phyloP scores from a whole-genome alignment of 192 early-diverging fungal species.

The Lunasporangiospora selenospora region DNA sequence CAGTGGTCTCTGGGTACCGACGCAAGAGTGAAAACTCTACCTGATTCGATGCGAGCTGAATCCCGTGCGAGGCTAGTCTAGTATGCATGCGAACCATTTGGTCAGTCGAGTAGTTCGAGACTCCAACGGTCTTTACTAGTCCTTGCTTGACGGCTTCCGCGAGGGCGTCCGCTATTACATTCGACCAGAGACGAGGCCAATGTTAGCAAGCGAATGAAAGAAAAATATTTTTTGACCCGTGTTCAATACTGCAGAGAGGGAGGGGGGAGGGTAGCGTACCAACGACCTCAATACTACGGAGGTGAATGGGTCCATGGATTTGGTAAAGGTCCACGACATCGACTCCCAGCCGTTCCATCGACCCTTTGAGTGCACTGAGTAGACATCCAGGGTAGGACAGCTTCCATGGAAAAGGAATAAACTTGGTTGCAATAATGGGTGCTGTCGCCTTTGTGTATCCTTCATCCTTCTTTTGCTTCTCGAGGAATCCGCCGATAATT shows the following conservation, averaged over 20 bases:
- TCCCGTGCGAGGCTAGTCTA: conserved; percentile 48
- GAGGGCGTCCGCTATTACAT: conserved; percentile 46
- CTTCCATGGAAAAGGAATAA: conserved; percentile 48
- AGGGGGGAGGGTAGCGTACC: no score
- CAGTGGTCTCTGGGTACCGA: conserved; percentile 69
- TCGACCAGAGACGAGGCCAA: background rate
- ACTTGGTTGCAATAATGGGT: conserved; percentile 59
- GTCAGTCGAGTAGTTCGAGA: conserved; percentile 55
- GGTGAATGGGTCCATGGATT: conserved; percentile 58
- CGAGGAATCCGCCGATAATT: conserved; percentile 38
- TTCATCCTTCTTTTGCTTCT: conserved; percentile 22
- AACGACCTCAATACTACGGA: conserved; percentile 53
- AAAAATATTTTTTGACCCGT: no score
- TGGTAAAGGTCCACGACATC: conserved; percentile 55
- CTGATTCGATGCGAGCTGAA: conserved; percentile 56
- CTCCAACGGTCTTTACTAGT: conserved; percentile 56
- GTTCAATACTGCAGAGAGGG: no score
- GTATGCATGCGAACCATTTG: conserved; percentile 52
- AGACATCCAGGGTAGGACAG: conserved; percentile 48
- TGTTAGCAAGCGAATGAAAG: no score
- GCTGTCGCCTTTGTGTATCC: conserved; percentile 18
- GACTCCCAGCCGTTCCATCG: conserved; percentile 54
- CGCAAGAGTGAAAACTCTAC: conserved; percentile 62
- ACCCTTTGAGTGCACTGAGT: conserved; percentile 52
- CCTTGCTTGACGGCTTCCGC: conserved; percentile 53